A percentile compares a stretch with the other conserved stretches of the same genome.
phyloP scores from a whole-genome alignment of 352 stramenopile species.

The Hyaloperonospora brassicae region DNA sequence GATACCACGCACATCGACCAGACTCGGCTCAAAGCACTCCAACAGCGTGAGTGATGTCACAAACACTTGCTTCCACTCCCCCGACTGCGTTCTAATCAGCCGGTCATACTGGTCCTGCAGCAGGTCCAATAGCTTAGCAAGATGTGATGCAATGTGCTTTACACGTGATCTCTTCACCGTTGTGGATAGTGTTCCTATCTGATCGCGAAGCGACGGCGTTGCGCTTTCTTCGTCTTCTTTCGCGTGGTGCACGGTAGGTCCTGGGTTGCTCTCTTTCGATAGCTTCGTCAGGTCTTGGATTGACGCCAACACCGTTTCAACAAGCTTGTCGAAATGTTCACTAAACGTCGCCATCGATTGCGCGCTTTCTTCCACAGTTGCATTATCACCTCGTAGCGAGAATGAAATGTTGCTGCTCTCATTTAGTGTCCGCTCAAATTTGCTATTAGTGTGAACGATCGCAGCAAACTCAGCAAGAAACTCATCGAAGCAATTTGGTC shows the following conservation, averaged over 20 bases:
- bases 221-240: conserved; percentile 21
- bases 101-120: conserved; percentile 45
- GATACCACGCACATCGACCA: conserved; percentile 63
- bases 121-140: conserved; percentile 37
- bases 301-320: conserved; percentile 67
- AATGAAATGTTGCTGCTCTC: neutral
- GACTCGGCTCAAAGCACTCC: conserved; percentile 48
- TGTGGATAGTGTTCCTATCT: conserved; percentile 37
- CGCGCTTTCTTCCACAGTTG: conserved; percentile 14
- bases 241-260: neutral
- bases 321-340: conserved; percentile 53
- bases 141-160: conserved; percentile 56
- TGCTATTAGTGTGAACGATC: conserved; percentile 26
- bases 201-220: conserved; percentile 32
- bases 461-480: conserved; percentile 22
- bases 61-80: conserved; percentile 31
- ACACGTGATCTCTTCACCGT: conserved; percentile 67
- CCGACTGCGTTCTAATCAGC: conserved; percentile 21
- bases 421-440: conserved; percentile 31
- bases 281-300: conserved; percentile 76
- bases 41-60: conserved; percentile 42
- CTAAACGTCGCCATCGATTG: conserved; percentile 37
- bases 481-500: conserved; percentile 29
- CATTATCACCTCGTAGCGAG: conserved; percentile 2
- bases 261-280: conserved; percentile 17